Evolutionary conservation across 2,329 filamentous ascomycete genomes (phyloP), one percentile per base, ranked within the genome.

Genomic region (Ophiostoma angusticollis): DNA sequence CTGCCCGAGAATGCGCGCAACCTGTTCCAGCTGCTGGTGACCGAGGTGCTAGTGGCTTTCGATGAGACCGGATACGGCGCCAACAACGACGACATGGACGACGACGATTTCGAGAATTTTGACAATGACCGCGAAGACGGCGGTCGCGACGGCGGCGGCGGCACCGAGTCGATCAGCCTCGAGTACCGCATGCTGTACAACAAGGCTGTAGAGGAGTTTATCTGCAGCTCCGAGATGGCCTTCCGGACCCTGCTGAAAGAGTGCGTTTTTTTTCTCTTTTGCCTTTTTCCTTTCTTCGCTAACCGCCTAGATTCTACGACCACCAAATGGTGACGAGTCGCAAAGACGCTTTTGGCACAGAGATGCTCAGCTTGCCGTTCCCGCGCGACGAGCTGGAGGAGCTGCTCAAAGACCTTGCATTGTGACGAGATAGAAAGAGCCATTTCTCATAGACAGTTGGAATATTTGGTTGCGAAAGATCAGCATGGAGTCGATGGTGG

Each of bases 321-420:
- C 91, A 98, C 63, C 85, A 95, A 54, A 96, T 98, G 77, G 82
- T 98, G 46, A 84, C 84, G 40, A 93, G 83, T 45, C 75, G 78
- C 45, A 89, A 89, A 54, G 89, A 98, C 57, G 72, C 74, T 0
- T 65, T 87, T 41, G 91, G 91, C 3, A 87, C 81, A 3, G 91
- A 96, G 56, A 64, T 91, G 37, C 59, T 98, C 33, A 81, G 83
- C 48, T 74, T 94, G 12, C 91, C 91, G 0, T 85, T 96, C 53
- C 70, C 79, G 31, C 80, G 79, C 49, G 86, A 93, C 47, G 91
- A 98, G 60, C 66, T 96, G 54, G 89, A 95, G 58, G 78, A 72
- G 1, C 82, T 94, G 33, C 58, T 96, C 46, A 89, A 95, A 54
- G 91, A 96, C 43, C 56, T 73, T 41, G 60, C 63, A 54, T 56